Evolutionary conservation across 768 basidiomycete genomes (phyloP), one percentile per base, ranked within the genome.

Genomic region (Pulveroboletus frians): DNA sequence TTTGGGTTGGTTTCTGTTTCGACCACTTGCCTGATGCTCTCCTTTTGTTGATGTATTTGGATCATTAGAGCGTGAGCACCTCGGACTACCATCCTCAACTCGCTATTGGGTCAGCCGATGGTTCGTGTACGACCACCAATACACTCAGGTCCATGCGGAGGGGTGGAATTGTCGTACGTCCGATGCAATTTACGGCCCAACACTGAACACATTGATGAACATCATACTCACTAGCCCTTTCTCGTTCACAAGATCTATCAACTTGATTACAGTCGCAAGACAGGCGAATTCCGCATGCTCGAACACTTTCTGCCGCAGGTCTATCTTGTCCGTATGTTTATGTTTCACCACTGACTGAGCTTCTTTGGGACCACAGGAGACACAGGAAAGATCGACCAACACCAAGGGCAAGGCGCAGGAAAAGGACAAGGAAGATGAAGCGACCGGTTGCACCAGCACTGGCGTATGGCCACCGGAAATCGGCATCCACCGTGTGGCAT

Each of bases 61-160:
- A 14, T 14, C 13, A 15, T 13, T 58, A 94, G 93, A 79, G 76
- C 47, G 65, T 93, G 23, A 72, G 76, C 47, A 73, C 82, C 1
- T 95, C 93, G 0, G 88, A 95, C 39, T 86, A 84, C 59, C 95
- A 97, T 58, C 84, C 92, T 5, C 89, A 92, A 63, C 68, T 95
- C 4, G 88, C 86, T 0, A 78, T 85, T 13, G 88, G 85, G 6
- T 83, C 86, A 6, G 81, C 89, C 1, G 95, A 98, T 67, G 95
- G 95, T 1, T 73, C 82, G 0, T 85, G 84, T 54, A 72, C 76
- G 36, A 92, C 86, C 3, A 88, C 84, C 7, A 90, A 90, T 59
- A 73, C 77, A 38, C 70, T 89, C 29, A 73, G 81, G 46, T 77
- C 82, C 0, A 84, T 85, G 0, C 72, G 87, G 38, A 72, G 85